Conservation (phyloP, 495 filamentous ascomycete genomes). For the Hypoxylon lienhwacheense region DNA sequence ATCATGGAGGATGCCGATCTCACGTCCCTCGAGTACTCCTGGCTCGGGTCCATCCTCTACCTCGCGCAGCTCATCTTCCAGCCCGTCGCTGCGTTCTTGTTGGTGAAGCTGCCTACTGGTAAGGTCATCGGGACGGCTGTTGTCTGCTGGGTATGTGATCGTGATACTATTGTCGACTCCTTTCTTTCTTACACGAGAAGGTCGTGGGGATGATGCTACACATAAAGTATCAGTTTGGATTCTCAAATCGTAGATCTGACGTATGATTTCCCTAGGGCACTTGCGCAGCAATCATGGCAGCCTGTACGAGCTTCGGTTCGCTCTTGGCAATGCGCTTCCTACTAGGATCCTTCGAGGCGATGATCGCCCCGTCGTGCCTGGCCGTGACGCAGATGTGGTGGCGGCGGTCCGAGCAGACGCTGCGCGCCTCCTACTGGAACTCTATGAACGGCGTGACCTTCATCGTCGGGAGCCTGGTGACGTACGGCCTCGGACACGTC, state of each 20-base stretch:
- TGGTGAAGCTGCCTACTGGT: constrained; percentile 54
- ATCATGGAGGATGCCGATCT: constrained; percentile 53
- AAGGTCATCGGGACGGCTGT: constrained; percentile 48
- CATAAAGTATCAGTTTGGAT: background rate
- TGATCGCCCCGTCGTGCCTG: constrained; percentile 52
- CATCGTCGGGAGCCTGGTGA: constrained; percentile 55
- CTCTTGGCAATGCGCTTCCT: constrained; percentile 50
- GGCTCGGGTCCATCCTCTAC: constrained; percentile 51
- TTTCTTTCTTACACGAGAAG: too few species aligned
- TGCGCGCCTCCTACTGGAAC: constrained; percentile 55
- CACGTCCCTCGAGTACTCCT: constrained; percentile 51
- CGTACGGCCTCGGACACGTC: constrained; percentile 64
- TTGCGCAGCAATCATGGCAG: constrained; percentile 44
- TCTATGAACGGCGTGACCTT: constrained; percentile 55
- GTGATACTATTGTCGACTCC: too few species aligned
- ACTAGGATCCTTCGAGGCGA: constrained; percentile 47
- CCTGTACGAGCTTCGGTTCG: constrained; percentile 47
- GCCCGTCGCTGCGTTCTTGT: constrained; percentile 47
- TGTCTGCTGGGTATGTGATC: constrained; percentile 41
- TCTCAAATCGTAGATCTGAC: background rate
- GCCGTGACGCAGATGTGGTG: constrained; percentile 62
- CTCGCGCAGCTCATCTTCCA: constrained; percentile 51
- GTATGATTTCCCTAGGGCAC: constrained; percentile 31
- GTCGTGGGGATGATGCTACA: too few species aligned
- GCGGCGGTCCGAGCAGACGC: constrained; percentile 54